Conservation (phyloP, 2,329 filamentous ascomycete genomes). For the Fusarium coffeatum region DNA sequence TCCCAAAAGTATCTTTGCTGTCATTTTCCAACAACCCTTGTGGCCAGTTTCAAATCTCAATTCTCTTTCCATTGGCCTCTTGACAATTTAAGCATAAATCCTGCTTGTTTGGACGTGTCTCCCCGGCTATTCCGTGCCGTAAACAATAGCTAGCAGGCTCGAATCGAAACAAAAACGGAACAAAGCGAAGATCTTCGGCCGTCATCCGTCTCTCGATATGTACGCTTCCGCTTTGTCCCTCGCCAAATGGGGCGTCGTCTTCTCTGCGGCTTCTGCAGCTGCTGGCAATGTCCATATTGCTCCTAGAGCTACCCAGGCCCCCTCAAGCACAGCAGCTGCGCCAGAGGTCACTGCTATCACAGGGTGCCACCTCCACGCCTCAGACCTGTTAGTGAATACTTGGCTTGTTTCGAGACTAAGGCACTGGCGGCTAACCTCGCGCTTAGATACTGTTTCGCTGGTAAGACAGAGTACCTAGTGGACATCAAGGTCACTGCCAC, state of each 20-base stretch:
- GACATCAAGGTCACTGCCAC: constrained; percentile 64
- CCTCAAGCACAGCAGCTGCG: constrained; percentile 40
- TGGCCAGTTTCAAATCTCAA: constrained; percentile 8
- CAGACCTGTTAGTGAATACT: constrained; percentile 51
- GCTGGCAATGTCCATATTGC: constrained; percentile 36
- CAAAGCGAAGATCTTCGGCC: background rate
- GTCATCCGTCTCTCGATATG: constrained; percentile 22
- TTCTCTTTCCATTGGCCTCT: background rate
- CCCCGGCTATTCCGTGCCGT: constrained; percentile 15
- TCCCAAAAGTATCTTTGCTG: background rate
- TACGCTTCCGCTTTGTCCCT: constrained; percentile 32
- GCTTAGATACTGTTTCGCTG: constrained; percentile 58
- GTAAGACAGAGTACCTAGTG: constrained; percentile 57
- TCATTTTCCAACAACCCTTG: constrained; percentile 15
- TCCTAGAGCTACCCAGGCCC: constrained; percentile 49
- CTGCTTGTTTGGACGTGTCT: background rate
- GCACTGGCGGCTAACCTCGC: constrained; percentile 9
- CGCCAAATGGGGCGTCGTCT: constrained; percentile 31
- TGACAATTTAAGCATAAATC: constrained; percentile 29
- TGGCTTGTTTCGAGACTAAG: background rate
- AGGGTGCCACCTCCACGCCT: constrained; percentile 56
- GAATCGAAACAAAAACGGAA: background rate
- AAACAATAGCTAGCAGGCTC: background rate
- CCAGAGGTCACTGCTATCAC: constrained; percentile 54
- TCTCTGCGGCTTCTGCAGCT: constrained; percentile 23